Conservation (phyloP, 805 yeast genomes). For the Debaryomyces hansenii region DNA sequence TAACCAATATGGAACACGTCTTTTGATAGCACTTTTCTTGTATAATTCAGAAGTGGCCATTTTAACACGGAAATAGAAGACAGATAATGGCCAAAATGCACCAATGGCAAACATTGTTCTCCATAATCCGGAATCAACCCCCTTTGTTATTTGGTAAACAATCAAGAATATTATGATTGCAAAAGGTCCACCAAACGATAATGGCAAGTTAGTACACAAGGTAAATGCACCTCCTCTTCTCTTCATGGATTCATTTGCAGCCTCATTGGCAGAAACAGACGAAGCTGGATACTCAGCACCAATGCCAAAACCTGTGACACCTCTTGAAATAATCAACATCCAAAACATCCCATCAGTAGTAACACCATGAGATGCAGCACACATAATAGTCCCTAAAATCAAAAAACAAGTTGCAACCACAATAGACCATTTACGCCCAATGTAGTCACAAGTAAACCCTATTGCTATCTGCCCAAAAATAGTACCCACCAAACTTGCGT, state of each 20-base stretch:
- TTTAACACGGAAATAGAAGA: slow-evolving; percentile 69
- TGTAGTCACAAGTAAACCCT: slow-evolving; percentile 64
- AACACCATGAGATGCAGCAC: slow-evolving; percentile 69
- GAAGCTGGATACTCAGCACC: slow-evolving; percentile 78
- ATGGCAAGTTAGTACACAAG: slow-evolving; percentile 70
- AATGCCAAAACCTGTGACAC: slow-evolving; percentile 75
- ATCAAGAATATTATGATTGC: slow-evolving; percentile 66
- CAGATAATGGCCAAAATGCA: slow-evolving; percentile 65
- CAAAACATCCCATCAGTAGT: slow-evolving; percentile 65
- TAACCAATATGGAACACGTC: slow-evolving; percentile 51
- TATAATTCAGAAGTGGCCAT: slow-evolving; percentile 68
- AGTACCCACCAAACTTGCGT: slow-evolving; percentile 67
- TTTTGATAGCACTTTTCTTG: slow-evolving; percentile 62
- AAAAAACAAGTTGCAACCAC: slow-evolving; percentile 60
- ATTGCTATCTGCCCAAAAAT: slow-evolving; percentile 67
- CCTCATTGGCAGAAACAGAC: slow-evolving; percentile 67
- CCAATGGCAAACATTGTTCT: slow-evolving; percentile 69
- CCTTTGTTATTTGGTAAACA: slow-evolving; percentile 57
- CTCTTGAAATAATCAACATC: slow-evolving; percentile 75
- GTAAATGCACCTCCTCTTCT: slow-evolving; percentile 67
- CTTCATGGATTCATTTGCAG: slow-evolving; percentile 66
- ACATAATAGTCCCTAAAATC: slow-evolving; percentile 62
- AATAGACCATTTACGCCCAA: slow-evolving; percentile 73
- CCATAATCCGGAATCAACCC: slow-evolving; percentile 57
- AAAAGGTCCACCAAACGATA: slow-evolving; percentile 78